Conservation (phyloP, 2,329 filamentous ascomycete species). For the Chrysoporthe deuterocubensis region DNA sequence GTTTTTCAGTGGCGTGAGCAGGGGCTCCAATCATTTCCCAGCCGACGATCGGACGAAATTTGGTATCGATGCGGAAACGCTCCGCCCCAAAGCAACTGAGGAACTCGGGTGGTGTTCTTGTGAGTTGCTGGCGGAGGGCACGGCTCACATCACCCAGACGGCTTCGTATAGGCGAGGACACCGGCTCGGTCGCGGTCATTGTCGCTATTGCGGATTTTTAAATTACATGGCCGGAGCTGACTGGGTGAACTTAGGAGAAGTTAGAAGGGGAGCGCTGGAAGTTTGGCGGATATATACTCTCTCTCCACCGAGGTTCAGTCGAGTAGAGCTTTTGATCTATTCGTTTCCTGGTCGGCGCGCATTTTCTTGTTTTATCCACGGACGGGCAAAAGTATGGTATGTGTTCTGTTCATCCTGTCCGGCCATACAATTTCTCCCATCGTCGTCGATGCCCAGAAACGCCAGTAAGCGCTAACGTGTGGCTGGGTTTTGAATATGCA, state of each 20-base stretch:
- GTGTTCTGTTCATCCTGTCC: too few species aligned
- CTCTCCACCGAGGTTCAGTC: too few species aligned
- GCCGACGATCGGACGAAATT: neutral
- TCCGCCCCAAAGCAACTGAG: neutral
- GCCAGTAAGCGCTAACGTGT: too few species aligned
- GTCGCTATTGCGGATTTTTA: neutral
- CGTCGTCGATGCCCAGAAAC: too few species aligned
- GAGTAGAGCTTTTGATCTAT: too few species aligned
- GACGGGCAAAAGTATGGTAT: too few species aligned
- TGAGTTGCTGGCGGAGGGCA: neutral
- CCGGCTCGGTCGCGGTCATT: neutral
- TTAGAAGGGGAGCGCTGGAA: neutral
- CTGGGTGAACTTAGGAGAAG: neutral
- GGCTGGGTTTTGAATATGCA: too few species aligned
- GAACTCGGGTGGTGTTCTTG: neutral
- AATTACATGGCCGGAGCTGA: neutral
- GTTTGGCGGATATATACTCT: neutral
- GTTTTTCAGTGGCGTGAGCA: neutral
- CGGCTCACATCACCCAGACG: neutral
- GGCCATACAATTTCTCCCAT: too few species aligned
- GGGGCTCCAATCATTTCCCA: neutral
- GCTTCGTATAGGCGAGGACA: neutral
- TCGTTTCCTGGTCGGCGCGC: too few species aligned
- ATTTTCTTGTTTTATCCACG: too few species aligned
- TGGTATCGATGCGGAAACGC: neutral